Percentiles rank a stretch among this genome's conserved stretches.
Conservation (phyloP, 192 early-diverging fungal species). For the Mortierella antarctica region DNA sequence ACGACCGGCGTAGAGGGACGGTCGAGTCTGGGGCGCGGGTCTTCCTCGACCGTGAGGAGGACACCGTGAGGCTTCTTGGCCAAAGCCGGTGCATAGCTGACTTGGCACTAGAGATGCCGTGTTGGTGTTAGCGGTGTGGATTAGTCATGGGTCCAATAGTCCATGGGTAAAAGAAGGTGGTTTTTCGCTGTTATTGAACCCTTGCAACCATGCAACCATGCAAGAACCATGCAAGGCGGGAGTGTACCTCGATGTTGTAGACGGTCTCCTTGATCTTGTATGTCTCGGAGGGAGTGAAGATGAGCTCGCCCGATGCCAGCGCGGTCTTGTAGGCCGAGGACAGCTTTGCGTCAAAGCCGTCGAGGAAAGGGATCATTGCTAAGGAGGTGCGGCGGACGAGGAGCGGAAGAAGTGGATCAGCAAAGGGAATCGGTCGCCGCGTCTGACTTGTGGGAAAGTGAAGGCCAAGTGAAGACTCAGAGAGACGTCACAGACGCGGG, state of each 20-base stretch:
- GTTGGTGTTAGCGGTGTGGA: not conserved
- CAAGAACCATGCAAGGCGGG: too few relatives aligned
- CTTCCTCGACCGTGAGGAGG: conserved; percentile 12
- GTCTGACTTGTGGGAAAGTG: too few relatives aligned
- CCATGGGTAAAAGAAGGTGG: not conserved
- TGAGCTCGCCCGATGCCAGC: conserved; percentile 12
- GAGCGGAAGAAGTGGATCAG: not conserved
- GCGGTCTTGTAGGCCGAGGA: conserved; percentile 14
- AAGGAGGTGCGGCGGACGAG: not conserved
- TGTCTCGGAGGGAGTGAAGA: conserved; percentile 26
- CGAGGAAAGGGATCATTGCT: conserved; percentile 8
- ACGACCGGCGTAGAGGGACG: conserved; percentile 17
- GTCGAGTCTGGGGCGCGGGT: not conserved
- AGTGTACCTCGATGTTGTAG: conserved; percentile 20
- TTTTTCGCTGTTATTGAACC: not conserved
- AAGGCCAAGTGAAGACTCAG: too few relatives aligned
- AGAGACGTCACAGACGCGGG: too few relatives aligned
- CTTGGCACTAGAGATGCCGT: conserved; percentile 49
- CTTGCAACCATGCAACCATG: too few relatives aligned
- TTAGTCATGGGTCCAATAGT: not conserved
- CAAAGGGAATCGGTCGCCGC: not conserved
- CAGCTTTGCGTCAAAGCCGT: conserved; percentile 15
- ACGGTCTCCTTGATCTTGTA: conserved; percentile 21
- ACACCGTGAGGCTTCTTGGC: conserved; percentile 52
- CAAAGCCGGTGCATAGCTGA: conserved; percentile 57